Conservation (phyloP, 2,329 filamentous ascomycete genomes). For the Cytospora chrysosperma region DNA sequence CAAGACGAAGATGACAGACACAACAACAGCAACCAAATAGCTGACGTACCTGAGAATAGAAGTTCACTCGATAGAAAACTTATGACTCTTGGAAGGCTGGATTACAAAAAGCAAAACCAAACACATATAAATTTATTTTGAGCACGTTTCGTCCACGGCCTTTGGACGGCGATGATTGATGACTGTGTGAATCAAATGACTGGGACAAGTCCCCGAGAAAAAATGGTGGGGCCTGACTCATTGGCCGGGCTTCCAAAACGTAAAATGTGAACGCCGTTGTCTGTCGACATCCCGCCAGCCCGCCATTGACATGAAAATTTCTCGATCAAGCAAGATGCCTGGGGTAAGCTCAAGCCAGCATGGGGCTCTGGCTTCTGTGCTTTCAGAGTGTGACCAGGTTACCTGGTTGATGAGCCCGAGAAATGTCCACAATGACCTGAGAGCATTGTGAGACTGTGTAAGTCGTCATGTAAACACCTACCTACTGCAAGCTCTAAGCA, state of each 20-base stretch:
- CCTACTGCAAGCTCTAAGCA: no score
- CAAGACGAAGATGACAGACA: neutral
- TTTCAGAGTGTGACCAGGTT: neutral
- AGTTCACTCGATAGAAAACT: neutral
- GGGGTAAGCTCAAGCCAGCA: neutral
- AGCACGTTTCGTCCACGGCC: neutral
- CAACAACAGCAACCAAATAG: neutral
- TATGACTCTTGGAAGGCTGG: neutral
- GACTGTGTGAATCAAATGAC: constrained; percentile 9
- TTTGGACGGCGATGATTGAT: neutral
- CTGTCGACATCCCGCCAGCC: neutral
- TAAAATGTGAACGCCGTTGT: neutral
- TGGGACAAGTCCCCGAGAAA: neutral
- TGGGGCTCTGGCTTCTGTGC: neutral
- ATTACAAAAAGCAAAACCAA: neutral
- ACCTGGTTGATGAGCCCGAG: no score
- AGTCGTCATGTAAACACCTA: neutral
- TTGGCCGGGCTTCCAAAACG: constrained; percentile 1
- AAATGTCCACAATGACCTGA: neutral
- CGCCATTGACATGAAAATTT: constrained; percentile 19
- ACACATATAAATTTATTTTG: constrained; percentile 10
- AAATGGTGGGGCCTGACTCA: constrained; percentile 18
- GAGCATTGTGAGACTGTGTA: neutral
- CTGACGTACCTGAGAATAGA: neutral
- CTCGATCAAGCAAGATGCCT: constrained; percentile 4